These are phyloP conservation scores for Wallacemonas sp. DNA, from an alignment of 208 protist species.

Conservation along the genomic window DNA sequence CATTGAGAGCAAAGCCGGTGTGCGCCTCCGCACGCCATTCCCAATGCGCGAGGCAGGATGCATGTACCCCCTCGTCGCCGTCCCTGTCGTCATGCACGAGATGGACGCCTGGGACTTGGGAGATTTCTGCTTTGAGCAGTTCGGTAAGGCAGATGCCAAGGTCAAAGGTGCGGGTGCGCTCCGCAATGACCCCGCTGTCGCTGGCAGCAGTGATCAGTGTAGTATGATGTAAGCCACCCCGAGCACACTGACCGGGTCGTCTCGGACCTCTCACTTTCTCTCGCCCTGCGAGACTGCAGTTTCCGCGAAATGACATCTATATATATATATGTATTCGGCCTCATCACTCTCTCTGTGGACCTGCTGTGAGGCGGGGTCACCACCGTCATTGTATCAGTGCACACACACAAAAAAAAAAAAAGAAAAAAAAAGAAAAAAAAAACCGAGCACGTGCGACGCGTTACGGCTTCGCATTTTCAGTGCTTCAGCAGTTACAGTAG, in stretches of 20 bases:
- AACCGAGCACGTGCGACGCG: background rate
- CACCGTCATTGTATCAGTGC: background rate
- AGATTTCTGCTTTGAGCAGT: slow-evolving; percentile 70
- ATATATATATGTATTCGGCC: too few species aligned
- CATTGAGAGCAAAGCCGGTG: slow-evolving; percentile 48
- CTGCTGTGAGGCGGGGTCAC: background rate
- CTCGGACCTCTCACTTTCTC: too few species aligned
- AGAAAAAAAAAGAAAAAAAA: background rate
- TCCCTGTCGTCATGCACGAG: slow-evolving; percentile 60
- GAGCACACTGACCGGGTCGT: background rate
- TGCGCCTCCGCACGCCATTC: slow-evolving; percentile 47
- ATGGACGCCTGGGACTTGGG: slow-evolving; percentile 74
- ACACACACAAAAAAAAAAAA: background rate
- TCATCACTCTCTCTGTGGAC: background rate
- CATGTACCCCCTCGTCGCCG: slow-evolving; percentile 78
- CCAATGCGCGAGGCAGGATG: slow-evolving; percentile 74
- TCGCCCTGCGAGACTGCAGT: too few species aligned
- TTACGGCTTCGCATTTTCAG: too few species aligned
- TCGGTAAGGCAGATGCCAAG: slow-evolving; percentile 36
- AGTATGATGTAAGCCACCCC: slow-evolving; percentile 15
- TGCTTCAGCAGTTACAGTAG: too few species aligned
- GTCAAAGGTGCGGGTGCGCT: slow-evolving; percentile 1
- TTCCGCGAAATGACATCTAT: too few species aligned
- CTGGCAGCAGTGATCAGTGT: slow-evolving; percentile 20
- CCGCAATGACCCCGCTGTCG: slow-evolving; percentile 17